Evolutionary conservation across 345 rosid genomes (phyloP).

Genomic region (Firmiana major): DNA sequence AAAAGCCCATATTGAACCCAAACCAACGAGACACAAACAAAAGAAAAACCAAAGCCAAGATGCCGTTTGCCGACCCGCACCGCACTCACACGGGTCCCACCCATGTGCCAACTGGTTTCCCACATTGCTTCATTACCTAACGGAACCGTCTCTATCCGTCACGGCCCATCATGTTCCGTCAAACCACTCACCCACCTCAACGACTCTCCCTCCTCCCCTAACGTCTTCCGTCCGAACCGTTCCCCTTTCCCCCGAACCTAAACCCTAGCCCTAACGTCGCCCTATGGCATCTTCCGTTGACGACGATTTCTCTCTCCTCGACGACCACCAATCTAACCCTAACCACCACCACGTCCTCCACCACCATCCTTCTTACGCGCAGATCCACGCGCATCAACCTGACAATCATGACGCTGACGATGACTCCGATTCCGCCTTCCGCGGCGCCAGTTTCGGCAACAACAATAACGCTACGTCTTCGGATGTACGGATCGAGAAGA

Average conservation of each 20-base stretch:
- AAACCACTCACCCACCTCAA: conserved; percentile 16
- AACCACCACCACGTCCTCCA: conserved; percentile 32
- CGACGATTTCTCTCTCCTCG: conserved; percentile 78
- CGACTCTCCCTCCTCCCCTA: conserved; percentile 34
- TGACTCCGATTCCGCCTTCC: conserved; percentile 51
- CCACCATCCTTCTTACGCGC: conserved; percentile 42
- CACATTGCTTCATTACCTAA: conserved; percentile 27
- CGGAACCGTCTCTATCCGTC: conserved; percentile 57
- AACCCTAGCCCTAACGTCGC: conserved; percentile 61
- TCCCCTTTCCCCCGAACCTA: conserved; percentile 23
- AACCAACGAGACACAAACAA: background rate
- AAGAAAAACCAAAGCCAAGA: background rate
- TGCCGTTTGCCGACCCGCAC: background rate
- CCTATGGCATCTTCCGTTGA: conserved; percentile 78
- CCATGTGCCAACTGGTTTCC: conserved; percentile 21
- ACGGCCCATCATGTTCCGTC: conserved; percentile 64
- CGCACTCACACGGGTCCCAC: conserved; percentile 18
- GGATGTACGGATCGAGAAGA: conserved; percentile 49
- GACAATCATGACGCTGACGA: conserved; percentile 42
- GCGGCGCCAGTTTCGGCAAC: conserved; percentile 42
- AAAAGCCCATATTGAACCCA: too few species aligned
- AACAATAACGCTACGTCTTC: conserved; percentile 22
- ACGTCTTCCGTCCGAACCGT: conserved; percentile 57
- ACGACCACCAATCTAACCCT: conserved; percentile 53
- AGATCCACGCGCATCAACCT: conserved; percentile 40